A percentile compares a stretch with the other conserved stretches of the same genome.
Evolutionary conservation across 1,139 yeast genomes (phyloP).

Genomic region (Casaregolazyma suthepensis): DNA sequence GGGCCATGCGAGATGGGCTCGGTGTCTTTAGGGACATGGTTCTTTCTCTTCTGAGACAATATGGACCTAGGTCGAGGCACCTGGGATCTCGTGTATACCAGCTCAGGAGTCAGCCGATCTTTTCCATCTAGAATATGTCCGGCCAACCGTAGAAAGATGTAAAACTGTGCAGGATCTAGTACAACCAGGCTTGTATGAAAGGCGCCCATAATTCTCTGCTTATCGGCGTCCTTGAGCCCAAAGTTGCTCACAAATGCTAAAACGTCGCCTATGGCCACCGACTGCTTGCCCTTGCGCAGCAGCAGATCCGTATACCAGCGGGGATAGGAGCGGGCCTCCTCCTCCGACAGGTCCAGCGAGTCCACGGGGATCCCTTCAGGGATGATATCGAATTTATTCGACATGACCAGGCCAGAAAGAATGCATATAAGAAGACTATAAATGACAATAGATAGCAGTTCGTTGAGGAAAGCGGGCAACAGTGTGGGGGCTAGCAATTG

Average conservation of each 20-base stretch:
- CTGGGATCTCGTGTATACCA: constrained; percentile 27
- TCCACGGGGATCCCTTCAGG: constrained; percentile 21
- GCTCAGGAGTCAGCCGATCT: constrained; percentile 9
- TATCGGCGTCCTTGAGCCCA: constrained; percentile 33
- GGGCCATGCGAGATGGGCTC: constrained; percentile 10
- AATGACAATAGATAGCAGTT: not conserved
- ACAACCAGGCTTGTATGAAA: constrained; percentile 28
- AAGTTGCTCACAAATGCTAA: constrained; percentile 36
- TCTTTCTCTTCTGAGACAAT: constrained; percentile 29
- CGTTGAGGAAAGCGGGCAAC: not conserved
- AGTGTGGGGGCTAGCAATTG: not conserved
- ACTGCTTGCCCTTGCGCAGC: constrained; percentile 33
- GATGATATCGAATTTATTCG: constrained; percentile 3
- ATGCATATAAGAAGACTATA: not conserved
- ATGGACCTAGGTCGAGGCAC: constrained; percentile 36
- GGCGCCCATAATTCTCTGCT: constrained; percentile 24
- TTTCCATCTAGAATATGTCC: constrained; percentile 35
- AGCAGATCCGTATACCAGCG: constrained; percentile 40
- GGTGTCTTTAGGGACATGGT: constrained; percentile 13
- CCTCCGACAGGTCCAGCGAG: constrained; percentile 33
- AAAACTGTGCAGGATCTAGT: constrained; percentile 37
- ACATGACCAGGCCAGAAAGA: not conserved
- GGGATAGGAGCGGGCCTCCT: constrained; percentile 37
- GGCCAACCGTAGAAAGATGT: constrained; percentile 35
- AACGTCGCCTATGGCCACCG: constrained; percentile 34